A percentile compares a stretch with the other conserved stretches of the same genome.
phyloP scores from a whole-genome alignment of 345 rosid genomes.

The Pistacia vera region DNA sequence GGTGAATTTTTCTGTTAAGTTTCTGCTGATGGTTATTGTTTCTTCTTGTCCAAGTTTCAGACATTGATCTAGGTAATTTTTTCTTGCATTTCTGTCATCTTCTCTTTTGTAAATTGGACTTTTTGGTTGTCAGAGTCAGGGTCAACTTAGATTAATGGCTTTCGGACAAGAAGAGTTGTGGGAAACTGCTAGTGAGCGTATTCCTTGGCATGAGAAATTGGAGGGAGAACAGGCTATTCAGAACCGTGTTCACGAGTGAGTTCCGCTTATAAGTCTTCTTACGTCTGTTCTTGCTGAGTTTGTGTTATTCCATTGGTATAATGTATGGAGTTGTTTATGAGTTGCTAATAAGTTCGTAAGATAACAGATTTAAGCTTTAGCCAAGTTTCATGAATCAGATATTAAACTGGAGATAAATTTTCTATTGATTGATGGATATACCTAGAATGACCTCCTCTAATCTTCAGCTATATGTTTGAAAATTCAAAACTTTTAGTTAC shows the following conservation, averaged over 20 bases:
- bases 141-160: conserved; percentile 79
- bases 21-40: background rate
- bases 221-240: conserved; percentile 96
- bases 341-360: conserved; percentile 16
- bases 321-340: background rate
- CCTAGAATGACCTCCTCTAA: background rate
- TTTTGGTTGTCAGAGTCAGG: conserved; percentile 53
- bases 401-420: conserved; percentile 2
- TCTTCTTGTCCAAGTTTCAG: conserved; percentile 4
- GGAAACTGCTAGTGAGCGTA: conserved; percentile 83
- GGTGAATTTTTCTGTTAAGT: background rate
- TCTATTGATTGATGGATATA: background rate
- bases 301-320: conserved; percentile 8
- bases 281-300: conserved; percentile 18
- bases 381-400: conserved; percentile 2
- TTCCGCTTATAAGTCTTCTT: conserved; percentile 20
- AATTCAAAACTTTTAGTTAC: background rate
- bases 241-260: conserved; percentile 96
- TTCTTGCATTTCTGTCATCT: conserved; percentile 1
- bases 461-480: background rate
- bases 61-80: conserved; percentile 4
- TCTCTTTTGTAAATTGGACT: conserved; percentile 10
- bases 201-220: conserved; percentile 94
- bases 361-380: conserved; percentile 9
- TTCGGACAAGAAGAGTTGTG: conserved; percentile 86